Percentiles rank a stretch among this genome's conserved stretches.
Conservation (phyloP, 805 yeast genomes). For the Yamadazyma scolyti region DNA sequence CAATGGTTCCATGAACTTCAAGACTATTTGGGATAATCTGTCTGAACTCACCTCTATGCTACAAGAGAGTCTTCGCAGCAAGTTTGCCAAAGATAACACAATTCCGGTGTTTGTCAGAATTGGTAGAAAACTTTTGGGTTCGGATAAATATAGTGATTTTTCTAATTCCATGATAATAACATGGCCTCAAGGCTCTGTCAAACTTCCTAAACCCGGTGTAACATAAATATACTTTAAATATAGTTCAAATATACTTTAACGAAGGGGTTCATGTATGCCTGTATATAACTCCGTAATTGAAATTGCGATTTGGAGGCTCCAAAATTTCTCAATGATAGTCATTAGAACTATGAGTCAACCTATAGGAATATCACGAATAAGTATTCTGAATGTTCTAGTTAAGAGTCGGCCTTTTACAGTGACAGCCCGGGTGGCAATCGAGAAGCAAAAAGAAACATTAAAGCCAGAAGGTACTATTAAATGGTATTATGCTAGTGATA, state of each 20-base stretch:
- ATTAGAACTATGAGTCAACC: too few species aligned
- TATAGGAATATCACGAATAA: too few species aligned
- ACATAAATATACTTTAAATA: slow-evolving; percentile 28
- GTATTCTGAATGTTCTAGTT: slow-evolving; percentile 3
- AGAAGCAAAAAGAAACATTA: slow-evolving; percentile 3
- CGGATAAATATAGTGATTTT: slow-evolving; percentile 51
- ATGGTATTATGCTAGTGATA: slow-evolving; percentile 86
- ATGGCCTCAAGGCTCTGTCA: slow-evolving; percentile 61
- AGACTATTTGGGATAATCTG: slow-evolving; percentile 18
- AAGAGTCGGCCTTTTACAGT: slow-evolving; percentile 9
- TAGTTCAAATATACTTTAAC: slow-evolving; percentile 1
- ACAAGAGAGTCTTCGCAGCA: slow-evolving; percentile 23
- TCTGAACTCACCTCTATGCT: slow-evolving; percentile 16
- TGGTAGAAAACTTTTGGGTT: slow-evolving; percentile 45
- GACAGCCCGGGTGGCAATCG: slow-evolving; percentile 5
- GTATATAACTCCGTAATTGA: too few species aligned
- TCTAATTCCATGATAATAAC: slow-evolving; percentile 57
- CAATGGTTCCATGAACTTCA: slow-evolving; percentile 18
- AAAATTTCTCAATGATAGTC: too few species aligned
- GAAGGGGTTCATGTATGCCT: too few species aligned
- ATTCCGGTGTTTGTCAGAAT: slow-evolving; percentile 52
- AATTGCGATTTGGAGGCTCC: too few species aligned
- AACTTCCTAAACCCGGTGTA: slow-evolving; percentile 49
- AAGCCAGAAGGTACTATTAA: slow-evolving; percentile 20
- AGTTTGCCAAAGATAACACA: slow-evolving; percentile 22